Base-by-base conservation (phyloP, 805 yeast genomes). In the Starmerella apicola region DNA sequence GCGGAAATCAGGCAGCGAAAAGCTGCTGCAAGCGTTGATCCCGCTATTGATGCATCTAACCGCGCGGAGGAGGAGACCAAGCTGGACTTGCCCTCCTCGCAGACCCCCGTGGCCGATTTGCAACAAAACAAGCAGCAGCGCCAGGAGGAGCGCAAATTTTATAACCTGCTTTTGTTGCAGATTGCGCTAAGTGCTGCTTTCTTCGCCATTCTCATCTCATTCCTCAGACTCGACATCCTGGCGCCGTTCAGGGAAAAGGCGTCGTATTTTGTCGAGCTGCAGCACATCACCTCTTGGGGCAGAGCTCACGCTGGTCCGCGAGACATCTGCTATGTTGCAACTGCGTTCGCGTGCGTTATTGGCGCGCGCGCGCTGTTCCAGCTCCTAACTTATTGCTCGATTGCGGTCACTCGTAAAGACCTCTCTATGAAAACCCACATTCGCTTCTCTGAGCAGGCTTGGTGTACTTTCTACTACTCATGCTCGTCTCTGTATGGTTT, bases 401-500 rank as follows among this genome's bases (percentile, higher is more conserved):
- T 42, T 6, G 5, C 19, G 13, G 5, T 19, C 17, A 5, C 7
- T 8, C 23, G 42, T 22, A 25, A 16, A 4, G 41, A 46, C 25
- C 23, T 46, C 20, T 31, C 34, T 2, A 57, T 56, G 13, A 76
- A 74, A 51, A 71, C 78, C 0, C 63, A 66, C 18, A 71, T 71
- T 41, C 69, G 95, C 42, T 84, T 81, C 55, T 80, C 83, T 41
- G 95, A 84, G 60, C 95, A 84, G 64, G 76, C 83, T 37, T 85
- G 95, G 95, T 65, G 72, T 25, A 56, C 73, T 15, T 51, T 72
- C 5, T 81, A 80, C 56, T 81, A 74, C 62, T 49, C 69, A 5
- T 49, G 61, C 9, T 70, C 81, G 8, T 76, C 76, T 55, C 34
- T 56, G 1, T 61, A 62, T 42, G 95, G 94, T 0, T 60, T 71